These are phyloP conservation scores for Saturnispora galanensis DNA, from an alignment of 805 yeast species.

Conservation along the genomic window DNA sequence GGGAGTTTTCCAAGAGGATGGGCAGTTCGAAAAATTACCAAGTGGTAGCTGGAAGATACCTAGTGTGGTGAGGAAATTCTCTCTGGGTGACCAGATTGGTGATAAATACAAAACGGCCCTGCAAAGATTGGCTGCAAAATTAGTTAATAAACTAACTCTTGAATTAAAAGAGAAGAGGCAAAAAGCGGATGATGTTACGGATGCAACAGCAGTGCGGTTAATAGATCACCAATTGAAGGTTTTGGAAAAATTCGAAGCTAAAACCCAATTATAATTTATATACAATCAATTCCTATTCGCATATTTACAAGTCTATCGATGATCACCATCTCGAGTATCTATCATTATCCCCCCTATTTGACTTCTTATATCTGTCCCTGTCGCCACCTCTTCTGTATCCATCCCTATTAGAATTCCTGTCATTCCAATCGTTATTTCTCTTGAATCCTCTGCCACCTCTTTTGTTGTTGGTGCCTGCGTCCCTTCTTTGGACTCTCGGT, in stretches of 20 bases:
- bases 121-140: not conserved
- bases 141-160: not conserved
- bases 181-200: not conserved
- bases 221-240: constrained; percentile 1
- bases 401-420: constrained; percentile 13
- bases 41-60: constrained; percentile 2
- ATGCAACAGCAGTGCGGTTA: not conserved
- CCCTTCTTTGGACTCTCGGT: constrained; percentile 8
- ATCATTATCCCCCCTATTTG: constrained; percentile 3
- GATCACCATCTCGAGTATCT: constrained; percentile 10
- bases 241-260: not conserved
- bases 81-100: not conserved
- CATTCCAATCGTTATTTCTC: constrained; percentile 1
- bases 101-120: not conserved
- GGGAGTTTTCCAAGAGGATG: not conserved
- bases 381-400: constrained; percentile 12
- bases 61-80: not conserved
- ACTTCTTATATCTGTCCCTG: constrained; percentile 7
- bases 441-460: constrained; percentile 6
- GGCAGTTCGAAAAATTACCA: not conserved
- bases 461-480: not conserved
- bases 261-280: not conserved
- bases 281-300: not conserved
- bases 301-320: not conserved
- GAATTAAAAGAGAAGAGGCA: not conserved